Base-by-base conservation (phyloP, 169 alveolate species). In the Theileria sp. region DNA sequence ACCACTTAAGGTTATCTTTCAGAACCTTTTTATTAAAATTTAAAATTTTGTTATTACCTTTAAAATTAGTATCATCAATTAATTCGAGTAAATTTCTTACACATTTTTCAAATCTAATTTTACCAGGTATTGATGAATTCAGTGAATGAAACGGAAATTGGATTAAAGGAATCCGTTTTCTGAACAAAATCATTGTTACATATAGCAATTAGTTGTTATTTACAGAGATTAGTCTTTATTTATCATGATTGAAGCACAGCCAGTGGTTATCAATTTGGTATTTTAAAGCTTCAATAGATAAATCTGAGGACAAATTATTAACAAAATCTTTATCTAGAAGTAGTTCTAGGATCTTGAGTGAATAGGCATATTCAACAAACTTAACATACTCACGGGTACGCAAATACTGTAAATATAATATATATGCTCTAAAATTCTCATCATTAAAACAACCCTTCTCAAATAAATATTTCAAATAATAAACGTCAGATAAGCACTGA, bases 401-500 rank as follows among this genome's bases (percentile, higher is more conserved):
- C 88, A 86, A 90, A 67, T 90, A 90, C 77, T 87, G 89, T 49
- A 90, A 78, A 86, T 90, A 90, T 61, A 75, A 73, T 26, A 90
- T 66, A 70, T 90, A 90, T 28, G 87, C 90, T 30, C 87, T 34
- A 75, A 90, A 90, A 15, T 84, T 65, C 54, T 85, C 70, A 67
- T 90, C 93, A 23, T 86, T 80, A 73, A 90, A 90, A 54, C 87
- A 90, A 19, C 92, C 92, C 13, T 61, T 75, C 10, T 80, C 86
- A 49, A 87, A 64, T 21, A 90, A 71, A 74, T 75, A 73, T 38
- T 87, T 86, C 44, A 90, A 76, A 60, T 90, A 90, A 49, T 87
- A 88, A 51, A 88, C 87, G 60, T 90, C 86, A 26, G 87, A 80
- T 62, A 90, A 80, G 36, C 93, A 87, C 68, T 90, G 94, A n/a